These are phyloP conservation scores for Ophiostoma ulmi DNA, from an alignment of 2,329 filamentous ascomycete genomes.

Conservation along the genomic window DNA sequence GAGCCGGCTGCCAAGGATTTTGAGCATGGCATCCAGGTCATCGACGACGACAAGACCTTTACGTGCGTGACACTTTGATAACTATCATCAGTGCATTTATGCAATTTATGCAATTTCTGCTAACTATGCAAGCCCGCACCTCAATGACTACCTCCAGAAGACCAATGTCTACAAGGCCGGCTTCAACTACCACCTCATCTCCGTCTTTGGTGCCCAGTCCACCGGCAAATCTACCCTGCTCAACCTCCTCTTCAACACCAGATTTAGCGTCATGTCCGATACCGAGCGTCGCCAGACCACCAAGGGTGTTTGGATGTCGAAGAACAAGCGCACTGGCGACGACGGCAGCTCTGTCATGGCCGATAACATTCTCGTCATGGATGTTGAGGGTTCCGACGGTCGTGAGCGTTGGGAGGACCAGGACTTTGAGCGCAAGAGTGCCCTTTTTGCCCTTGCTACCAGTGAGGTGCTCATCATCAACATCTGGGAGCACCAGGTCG, in stretches of 20 bases:
- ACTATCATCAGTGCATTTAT: no score
- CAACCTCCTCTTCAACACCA: conserved; percentile 90
- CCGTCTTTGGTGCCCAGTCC: conserved; percentile 96
- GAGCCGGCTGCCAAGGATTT: conserved; percentile 62
- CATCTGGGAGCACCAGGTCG: conserved; percentile 99
- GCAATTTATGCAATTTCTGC: background rate
- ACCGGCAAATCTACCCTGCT: conserved; percentile 97
- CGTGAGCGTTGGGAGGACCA: conserved; percentile 95
- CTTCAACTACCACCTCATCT: conserved; percentile 99
- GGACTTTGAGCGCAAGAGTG: conserved; percentile 97
- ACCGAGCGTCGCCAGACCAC: conserved; percentile 90
- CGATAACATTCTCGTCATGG: conserved; percentile 98
- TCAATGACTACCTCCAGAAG: conserved; percentile 75
- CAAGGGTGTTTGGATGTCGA: conserved; percentile 99
- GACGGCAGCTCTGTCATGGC: conserved; percentile 64
- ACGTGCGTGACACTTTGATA: conserved; percentile 57
- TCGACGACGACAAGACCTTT: conserved; percentile 94
- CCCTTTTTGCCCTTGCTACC: conserved; percentile 91
- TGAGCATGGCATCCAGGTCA: conserved; percentile 92
- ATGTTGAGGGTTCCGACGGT: conserved; percentile 96
- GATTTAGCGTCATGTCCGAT: conserved; percentile 98
- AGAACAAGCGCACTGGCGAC: conserved; percentile 68
- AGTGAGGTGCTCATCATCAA: conserved; percentile 98
- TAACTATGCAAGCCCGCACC: conserved; percentile 53
- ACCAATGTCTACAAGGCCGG: conserved; percentile 80